Evolutionary conservation across 108 stramenopile species (phyloP).

Genomic region (Cafeteria roenbergensis): DNA sequence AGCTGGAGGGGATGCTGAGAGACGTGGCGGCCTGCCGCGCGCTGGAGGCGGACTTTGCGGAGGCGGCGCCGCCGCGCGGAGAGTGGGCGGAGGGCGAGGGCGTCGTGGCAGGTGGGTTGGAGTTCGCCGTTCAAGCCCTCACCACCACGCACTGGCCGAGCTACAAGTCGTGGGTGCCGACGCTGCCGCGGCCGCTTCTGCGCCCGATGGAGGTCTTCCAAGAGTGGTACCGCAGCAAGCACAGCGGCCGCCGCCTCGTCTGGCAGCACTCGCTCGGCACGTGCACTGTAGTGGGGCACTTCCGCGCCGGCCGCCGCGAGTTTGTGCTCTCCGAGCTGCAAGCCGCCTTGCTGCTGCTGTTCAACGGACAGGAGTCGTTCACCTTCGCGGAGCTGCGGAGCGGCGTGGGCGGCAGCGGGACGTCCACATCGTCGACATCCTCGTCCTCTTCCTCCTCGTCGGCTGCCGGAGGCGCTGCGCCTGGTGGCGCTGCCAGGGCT

Average conservation of each 20-base stretch:
- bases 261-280: constrained; percentile 84
- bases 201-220: constrained; percentile 45
- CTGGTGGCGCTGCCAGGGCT: too few species aligned
- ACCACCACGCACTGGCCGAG: constrained; percentile 93
- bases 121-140: constrained; percentile 74
- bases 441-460: too few species aligned
- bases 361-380: constrained; percentile 38
- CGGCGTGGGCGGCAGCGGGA: too few species aligned
- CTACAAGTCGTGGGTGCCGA: constrained; percentile 55
- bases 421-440: too few species aligned
- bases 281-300: constrained; percentile 54
- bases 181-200: constrained; percentile 48
- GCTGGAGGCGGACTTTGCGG: constrained; percentile 58
- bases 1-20: constrained; percentile 98
- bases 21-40: constrained; percentile 79
- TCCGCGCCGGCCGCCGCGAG: constrained; percentile 44
- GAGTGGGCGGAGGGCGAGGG: constrained; percentile 9
- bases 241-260: constrained; percentile 77
- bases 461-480: too few species aligned
- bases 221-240: constrained; percentile 61
- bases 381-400: not conserved
- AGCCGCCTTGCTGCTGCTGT: constrained; percentile 73
- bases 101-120: constrained; percentile 23
- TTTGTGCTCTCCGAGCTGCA: constrained; percentile 76
- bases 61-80: constrained; percentile 6